Conservation (phyloP, 495 filamentous ascomycete species). For the Talaromyces stipitatus region DNA sequence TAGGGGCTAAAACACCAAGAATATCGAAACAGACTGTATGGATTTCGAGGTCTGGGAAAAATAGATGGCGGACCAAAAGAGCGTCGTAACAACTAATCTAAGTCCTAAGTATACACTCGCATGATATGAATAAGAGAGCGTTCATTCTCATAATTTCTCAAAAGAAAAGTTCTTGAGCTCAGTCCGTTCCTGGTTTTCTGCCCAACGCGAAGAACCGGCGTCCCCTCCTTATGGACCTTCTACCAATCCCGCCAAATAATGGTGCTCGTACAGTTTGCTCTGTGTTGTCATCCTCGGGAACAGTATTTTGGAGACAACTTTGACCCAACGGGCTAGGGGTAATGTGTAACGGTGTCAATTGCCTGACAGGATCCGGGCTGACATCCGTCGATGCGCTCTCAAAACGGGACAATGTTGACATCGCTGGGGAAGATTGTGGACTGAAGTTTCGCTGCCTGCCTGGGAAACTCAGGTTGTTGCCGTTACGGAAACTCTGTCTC, state of each 20-base stretch:
- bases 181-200: background rate
- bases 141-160: background rate
- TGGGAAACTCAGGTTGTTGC: background rate
- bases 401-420: background rate
- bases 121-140: background rate
- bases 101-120: background rate
- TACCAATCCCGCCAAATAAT: background rate
- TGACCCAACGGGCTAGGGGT: background rate
- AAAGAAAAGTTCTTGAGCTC: background rate
- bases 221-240: background rate
- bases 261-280: background rate
- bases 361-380: background rate
- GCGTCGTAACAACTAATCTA: background rate
- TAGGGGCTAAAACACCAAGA: too few species aligned
- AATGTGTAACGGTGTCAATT: background rate
- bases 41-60: background rate
- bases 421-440: background rate
- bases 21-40: background rate
- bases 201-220: background rate
- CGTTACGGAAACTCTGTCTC: background rate
- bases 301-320: background rate
- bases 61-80: constrained; percentile 2
- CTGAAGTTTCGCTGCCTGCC: background rate
- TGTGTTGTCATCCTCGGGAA: background rate
- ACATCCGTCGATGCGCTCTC: background rate